Evolutionary conservation across 441 rosid species (phyloP), one percentile per base, ranked within the genome.

Genomic region (Breynia disticha): DNA sequence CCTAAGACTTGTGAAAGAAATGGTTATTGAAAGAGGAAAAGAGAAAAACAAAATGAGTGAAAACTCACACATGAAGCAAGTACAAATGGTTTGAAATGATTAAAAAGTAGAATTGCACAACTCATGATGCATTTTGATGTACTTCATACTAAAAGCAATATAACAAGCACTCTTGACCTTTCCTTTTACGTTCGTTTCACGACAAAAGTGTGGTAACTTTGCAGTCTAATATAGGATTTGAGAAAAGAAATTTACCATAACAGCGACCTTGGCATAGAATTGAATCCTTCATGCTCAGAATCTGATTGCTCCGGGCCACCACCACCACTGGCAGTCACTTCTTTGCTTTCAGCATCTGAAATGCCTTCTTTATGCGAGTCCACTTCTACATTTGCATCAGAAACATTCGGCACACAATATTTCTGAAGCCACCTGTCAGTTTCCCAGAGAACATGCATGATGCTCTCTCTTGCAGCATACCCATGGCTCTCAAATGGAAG

Each of bases 371-470:
- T 64, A 45, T 52, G 21, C 2, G 71, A 46, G 46, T 66, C 67
- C 12, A 65, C 63, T 47, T 64, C 83, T 16, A 70, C 49, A 19
- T 66, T 79, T 15, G 18, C 72, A 62, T 78, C 77, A 39, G 83
- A 63, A 47, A 67, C 55, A 67, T 78, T 82, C 32, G 83, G 54
- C 54, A 82, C 76, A 12, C 98, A 87, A 69, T 83, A 76, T 62
- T 87, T 85, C 67, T 79, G 82, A 42, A 91, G 87, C 98, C 98
- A 91, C 54, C 95, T 77, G 60, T 91, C 96, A 17, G 90, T 85
- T 79, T 91, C 98, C 98, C 98, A 91, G 15, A 91, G 82, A 35
- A 79, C 94, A 71, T 91, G 98, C 96, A 87, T 82, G 63, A 91
- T 87, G 79, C 98, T 91, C 74, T 91, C 98, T 44, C 93, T 71